phyloP scores from a whole-genome alignment of 805 yeast genomes.

The Kodamaea leandrae region DNA sequence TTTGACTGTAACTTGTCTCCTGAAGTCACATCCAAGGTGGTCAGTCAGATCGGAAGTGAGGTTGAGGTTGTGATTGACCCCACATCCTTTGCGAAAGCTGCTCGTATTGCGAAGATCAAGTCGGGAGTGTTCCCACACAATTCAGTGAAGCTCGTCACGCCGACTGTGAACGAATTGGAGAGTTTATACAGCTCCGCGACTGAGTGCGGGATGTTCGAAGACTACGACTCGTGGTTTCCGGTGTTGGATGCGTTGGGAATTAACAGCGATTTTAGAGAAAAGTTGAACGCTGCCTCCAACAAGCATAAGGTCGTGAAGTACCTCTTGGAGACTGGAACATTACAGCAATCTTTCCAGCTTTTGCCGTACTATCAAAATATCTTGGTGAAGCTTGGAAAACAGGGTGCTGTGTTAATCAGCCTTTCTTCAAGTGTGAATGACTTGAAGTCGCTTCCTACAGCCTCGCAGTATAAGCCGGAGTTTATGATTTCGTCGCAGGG shows the following conservation, averaged over 20 bases:
- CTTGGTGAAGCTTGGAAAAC: slow-evolving; percentile 62
- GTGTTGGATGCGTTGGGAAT: slow-evolving; percentile 59
- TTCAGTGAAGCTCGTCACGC: slow-evolving; percentile 52
- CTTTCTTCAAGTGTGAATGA: slow-evolving; percentile 33
- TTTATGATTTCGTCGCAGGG: slow-evolving; percentile 23
- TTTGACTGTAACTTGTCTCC: slow-evolving; percentile 68
- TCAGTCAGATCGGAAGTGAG: slow-evolving; percentile 20
- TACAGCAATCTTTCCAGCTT: slow-evolving; percentile 69
- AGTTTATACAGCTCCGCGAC: slow-evolving; percentile 52
- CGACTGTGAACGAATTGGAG: slow-evolving; percentile 63
- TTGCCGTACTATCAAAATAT: slow-evolving; percentile 71
- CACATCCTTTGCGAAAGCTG: slow-evolving; percentile 66
- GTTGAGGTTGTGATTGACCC: slow-evolving; percentile 64
- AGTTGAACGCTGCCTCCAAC: slow-evolving; percentile 35
- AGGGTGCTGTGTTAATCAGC: slow-evolving; percentile 52
- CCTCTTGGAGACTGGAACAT: slow-evolving; percentile 41
- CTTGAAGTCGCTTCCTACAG: slow-evolving; percentile 34
- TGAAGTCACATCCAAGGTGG: slow-evolving; percentile 37
- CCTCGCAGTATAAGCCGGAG: slow-evolving; percentile 26
- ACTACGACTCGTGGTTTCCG: slow-evolving; percentile 70
- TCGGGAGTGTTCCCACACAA: slow-evolving; percentile 47
- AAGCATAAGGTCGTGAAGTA: slow-evolving; percentile 21
- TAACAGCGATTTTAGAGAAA: slow-evolving; percentile 44
- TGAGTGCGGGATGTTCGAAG: slow-evolving; percentile 41
- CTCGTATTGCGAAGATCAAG: slow-evolving; percentile 39